phyloP scores from a whole-genome alignment of 108 stramenopile species.

The Cyclotella kingstonii region DNA sequence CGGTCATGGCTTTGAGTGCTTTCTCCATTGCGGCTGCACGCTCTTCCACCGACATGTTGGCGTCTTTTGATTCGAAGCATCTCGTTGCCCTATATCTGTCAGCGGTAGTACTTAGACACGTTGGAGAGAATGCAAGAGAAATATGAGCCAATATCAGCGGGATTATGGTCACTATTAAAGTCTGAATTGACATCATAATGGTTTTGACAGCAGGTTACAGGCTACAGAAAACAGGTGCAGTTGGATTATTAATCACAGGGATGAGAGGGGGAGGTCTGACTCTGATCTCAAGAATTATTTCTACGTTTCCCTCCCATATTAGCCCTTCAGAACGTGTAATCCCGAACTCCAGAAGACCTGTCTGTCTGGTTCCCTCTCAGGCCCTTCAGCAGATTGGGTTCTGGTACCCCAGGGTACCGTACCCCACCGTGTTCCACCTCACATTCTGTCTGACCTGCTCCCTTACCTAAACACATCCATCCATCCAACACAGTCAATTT shows the following conservation, averaged over 20 bases:
- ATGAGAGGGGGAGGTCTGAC: too few relatives aligned
- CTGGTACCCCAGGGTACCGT: too few relatives aligned
- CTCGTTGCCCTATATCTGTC: background rate
- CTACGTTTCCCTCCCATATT: too few relatives aligned
- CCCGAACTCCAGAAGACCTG: too few relatives aligned
- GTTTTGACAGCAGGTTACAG: background rate
- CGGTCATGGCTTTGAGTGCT: slow-evolving; percentile 81
- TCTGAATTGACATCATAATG: background rate
- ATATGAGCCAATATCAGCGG: background rate
- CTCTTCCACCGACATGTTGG: slow-evolving; percentile 60
- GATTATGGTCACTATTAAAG: background rate
- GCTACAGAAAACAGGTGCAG: background rate
- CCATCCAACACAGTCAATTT: too few relatives aligned
- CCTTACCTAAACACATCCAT: too few relatives aligned
- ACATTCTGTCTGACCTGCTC: too few relatives aligned
- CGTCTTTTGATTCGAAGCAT: slow-evolving; percentile 35
- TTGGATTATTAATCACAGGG: background rate
- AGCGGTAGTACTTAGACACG: background rate
- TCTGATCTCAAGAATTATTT: too few relatives aligned
- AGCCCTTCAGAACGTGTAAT: too few relatives aligned
- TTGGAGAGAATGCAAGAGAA: slow-evolving; percentile 4
- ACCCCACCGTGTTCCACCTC: too few relatives aligned
- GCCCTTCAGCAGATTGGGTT: too few relatives aligned
- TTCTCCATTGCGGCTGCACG: slow-evolving; percentile 57
- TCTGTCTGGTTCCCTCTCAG: too few relatives aligned